Conservation (phyloP, 768 basidiomycete genomes). For the Mycena maculata region DNA sequence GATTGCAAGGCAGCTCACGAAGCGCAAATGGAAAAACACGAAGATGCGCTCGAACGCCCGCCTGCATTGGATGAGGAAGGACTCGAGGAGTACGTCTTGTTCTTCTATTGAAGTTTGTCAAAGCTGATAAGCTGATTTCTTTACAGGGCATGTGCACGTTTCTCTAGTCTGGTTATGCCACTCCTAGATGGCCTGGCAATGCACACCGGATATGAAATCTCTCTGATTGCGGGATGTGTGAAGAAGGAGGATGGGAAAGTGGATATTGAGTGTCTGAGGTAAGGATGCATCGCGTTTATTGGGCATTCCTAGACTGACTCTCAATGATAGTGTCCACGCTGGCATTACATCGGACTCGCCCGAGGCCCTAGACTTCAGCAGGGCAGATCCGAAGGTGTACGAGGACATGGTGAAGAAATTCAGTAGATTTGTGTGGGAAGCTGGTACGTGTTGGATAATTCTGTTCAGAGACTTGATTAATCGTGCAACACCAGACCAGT, state of each 20-base stretch:
- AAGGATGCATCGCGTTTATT: neutral
- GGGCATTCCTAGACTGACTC: neutral
- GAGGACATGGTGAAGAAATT: neutral
- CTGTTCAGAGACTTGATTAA: neutral
- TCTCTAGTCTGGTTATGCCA: neutral
- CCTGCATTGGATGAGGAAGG: constrained; percentile 4
- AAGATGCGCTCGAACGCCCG: neutral
- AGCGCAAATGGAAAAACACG: neutral
- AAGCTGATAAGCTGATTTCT: neutral
- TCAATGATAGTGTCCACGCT: neutral
- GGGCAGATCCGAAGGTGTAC: neutral
- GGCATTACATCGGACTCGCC: neutral
- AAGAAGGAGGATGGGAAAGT: neutral
- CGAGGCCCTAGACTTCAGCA: constrained; percentile 1
- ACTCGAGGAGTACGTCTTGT: neutral
- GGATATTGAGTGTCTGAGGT: neutral
- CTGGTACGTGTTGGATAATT: neutral
- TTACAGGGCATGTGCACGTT: constrained; percentile 1
- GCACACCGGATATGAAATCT: constrained; percentile 1
- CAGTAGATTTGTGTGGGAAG: constrained; percentile 1
- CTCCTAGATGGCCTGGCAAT: neutral
- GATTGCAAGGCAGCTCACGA: neutral
- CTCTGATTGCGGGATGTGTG: neutral
- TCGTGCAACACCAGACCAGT: too few relatives aligned
- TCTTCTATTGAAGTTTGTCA: neutral